phyloP scores from a whole-genome alignment of 352 stramenopile genomes.

The Phytophthora tubulina region DNA sequence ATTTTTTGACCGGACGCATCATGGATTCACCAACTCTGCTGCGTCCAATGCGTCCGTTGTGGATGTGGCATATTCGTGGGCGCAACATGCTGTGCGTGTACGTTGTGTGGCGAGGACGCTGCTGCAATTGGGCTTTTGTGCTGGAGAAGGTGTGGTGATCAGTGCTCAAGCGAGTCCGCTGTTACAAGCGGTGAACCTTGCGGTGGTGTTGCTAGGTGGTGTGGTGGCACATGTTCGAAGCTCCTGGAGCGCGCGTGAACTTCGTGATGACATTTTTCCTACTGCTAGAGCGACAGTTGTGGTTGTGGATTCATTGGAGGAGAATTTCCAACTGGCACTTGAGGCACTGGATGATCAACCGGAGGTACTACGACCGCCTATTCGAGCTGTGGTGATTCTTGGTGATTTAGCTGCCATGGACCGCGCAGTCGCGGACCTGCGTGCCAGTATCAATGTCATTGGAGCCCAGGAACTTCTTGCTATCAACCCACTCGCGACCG shows the following conservation, averaged over 20 bases:
- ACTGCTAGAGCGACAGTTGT: slow-evolving; percentile 62
- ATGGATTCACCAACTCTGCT: not conserved
- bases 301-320: slow-evolving; percentile 63
- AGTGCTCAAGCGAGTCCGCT: slow-evolving; percentile 51
- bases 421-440: slow-evolving; percentile 37
- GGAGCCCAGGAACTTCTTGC: slow-evolving; percentile 52
- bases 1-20: slow-evolving; percentile 1
- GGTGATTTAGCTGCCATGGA: slow-evolving; percentile 8
- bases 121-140: slow-evolving; percentile 59
- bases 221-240: slow-evolving; percentile 66
- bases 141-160: slow-evolving; percentile 71
- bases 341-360: slow-evolving; percentile 29
- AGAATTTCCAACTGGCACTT: slow-evolving; percentile 56
- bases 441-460: slow-evolving; percentile 55
- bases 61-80: slow-evolving; percentile 39
- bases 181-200: slow-evolving; percentile 72
- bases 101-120: slow-evolving; percentile 57
- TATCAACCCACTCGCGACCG: slow-evolving; percentile 36
- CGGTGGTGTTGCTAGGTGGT: slow-evolving; percentile 61
- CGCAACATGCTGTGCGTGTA: slow-evolving; percentile 41
- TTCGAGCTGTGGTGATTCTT: slow-evolving; percentile 66
- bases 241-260: slow-evolving; percentile 62
- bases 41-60: not conserved
- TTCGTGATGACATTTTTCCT: slow-evolving; percentile 64
- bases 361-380: slow-evolving; percentile 30